Percentiles rank a stretch among this genome's conserved stretches.
phyloP scores from a whole-genome alignment of 2,329 filamentous ascomycete genomes.

The Diplodia intermedia region DNA sequence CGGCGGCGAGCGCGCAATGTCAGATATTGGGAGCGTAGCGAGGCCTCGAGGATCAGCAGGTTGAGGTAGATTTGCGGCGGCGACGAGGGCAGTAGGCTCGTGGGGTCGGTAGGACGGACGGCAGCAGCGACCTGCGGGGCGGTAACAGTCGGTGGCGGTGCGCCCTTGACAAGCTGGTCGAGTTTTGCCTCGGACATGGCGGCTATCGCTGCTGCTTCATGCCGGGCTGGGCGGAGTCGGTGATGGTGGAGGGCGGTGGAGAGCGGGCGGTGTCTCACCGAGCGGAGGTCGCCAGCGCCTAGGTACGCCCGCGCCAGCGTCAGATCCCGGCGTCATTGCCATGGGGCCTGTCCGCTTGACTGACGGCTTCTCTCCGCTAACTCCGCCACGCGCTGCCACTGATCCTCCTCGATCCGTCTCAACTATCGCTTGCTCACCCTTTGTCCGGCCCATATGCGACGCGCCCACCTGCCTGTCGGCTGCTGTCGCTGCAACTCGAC shows the following conservation, averaged over 20 bases:
- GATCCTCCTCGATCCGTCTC: neutral
- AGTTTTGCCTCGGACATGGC: constrained; percentile 69
- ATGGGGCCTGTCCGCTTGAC: neutral
- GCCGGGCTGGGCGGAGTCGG: neutral
- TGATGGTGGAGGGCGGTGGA: constrained; percentile 4
- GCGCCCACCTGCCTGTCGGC: no score
- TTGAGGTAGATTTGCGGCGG: constrained; percentile 98
- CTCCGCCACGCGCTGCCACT: constrained; percentile 28
- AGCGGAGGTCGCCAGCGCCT: neutral
- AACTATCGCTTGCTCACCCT: neutral
- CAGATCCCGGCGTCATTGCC: constrained; percentile 10
- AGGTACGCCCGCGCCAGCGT: neutral
- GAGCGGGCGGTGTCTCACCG: constrained; percentile 1
- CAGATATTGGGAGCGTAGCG: constrained; percentile 89
- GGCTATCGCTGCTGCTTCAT: constrained; percentile 24
- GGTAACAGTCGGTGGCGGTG: constrained; percentile 69
- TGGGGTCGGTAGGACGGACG: constrained; percentile 66
- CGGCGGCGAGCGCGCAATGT: constrained; percentile 85
- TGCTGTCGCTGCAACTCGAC: neutral
- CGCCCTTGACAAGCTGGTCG: constrained; percentile 92
- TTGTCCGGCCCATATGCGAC: neutral
- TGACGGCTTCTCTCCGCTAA: constrained; percentile 5
- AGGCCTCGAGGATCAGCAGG: constrained; percentile 93
- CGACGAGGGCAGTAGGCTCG: constrained; percentile 83
- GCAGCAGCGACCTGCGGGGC: constrained; percentile 50